phyloP scores from a whole-genome alignment of 2,329 filamentous ascomycete species.

The Aspergillus sp. region DNA sequence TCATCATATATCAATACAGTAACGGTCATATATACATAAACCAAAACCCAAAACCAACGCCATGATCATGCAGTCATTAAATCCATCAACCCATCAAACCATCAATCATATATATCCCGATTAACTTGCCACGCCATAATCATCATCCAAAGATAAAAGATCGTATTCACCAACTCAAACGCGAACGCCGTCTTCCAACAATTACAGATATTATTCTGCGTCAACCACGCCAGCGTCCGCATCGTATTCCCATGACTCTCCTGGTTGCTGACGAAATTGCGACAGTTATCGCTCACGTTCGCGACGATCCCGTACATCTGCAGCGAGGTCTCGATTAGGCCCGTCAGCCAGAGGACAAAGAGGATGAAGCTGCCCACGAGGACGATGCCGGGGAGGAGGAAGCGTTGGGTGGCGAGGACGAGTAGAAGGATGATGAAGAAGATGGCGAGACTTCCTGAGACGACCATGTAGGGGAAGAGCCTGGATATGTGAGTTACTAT shows the following conservation, averaged over 20 bases:
- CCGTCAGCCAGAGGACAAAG: slow-evolving; percentile 57
- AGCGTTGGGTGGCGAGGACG: slow-evolving; percentile 51
- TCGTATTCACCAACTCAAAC: slow-evolving; percentile 58
- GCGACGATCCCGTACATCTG: slow-evolving; percentile 55
- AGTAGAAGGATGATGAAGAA: slow-evolving; percentile 57
- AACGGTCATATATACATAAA: background rate
- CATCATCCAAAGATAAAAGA: slow-evolving; percentile 65
- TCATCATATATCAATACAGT: background rate
- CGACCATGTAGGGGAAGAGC: slow-evolving; percentile 62
- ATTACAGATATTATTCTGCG: slow-evolving; percentile 60
- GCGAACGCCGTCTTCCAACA: slow-evolving; percentile 61
- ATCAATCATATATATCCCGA: slow-evolving; percentile 24
- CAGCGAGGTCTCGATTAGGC: slow-evolving; percentile 58
- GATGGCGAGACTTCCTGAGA: slow-evolving; percentile 52
- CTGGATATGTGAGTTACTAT: slow-evolving; percentile 30
- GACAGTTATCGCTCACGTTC: slow-evolving; percentile 57
- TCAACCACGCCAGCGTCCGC: slow-evolving; percentile 57
- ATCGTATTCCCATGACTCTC: slow-evolving; percentile 44
- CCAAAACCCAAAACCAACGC: background rate
- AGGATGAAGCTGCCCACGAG: slow-evolving; percentile 58
- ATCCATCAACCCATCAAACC: background rate
- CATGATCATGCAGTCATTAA: background rate
- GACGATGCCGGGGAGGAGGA: slow-evolving; percentile 55
- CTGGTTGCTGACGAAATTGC: slow-evolving; percentile 50
- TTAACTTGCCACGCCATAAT: slow-evolving; percentile 56